phyloP scores from a whole-genome alignment of 768 basidiomycete species.

The Trametes coccinea region DNA sequence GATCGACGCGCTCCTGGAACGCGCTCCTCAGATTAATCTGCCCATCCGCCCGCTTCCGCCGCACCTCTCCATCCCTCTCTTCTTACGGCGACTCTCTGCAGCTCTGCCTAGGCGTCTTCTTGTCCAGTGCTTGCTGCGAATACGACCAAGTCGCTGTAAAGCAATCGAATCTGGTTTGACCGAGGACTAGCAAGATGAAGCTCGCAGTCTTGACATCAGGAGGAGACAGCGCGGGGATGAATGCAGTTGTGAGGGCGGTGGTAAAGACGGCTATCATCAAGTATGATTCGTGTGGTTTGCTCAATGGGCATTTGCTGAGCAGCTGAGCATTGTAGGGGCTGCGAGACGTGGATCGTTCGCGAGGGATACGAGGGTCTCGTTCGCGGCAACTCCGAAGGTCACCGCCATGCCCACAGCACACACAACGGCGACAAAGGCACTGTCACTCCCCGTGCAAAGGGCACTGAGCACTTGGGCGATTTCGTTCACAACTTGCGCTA shows the following conservation, averaged over 20 bases:
- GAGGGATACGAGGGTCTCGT: slow-evolving; percentile 99
- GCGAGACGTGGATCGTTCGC: slow-evolving; percentile 93
- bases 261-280: slow-evolving; percentile 91
- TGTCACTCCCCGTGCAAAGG: slow-evolving; percentile 26
- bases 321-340: slow-evolving; percentile 61
- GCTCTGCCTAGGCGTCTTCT: not conserved
- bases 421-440: slow-evolving; percentile 24
- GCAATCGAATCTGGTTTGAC: not conserved
- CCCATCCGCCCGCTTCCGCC: slow-evolving; percentile 2
- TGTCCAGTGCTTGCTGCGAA: not conserved
- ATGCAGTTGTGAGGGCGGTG: slow-evolving; percentile 89
- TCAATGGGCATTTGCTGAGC: not conserved
- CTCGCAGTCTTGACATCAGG: slow-evolving; percentile 94
- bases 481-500: slow-evolving; percentile 78
- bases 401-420: slow-evolving; percentile 19
- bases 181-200: slow-evolving; percentile 55
- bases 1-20: slow-evolving; percentile 8
- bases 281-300: slow-evolving; percentile 43
- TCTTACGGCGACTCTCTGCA: too few relatives aligned
- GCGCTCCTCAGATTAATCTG: not conserved
- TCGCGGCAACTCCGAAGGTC: slow-evolving; percentile 69
- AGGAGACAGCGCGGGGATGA: slow-evolving; percentile 98
- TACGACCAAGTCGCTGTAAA: too few relatives aligned
- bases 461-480: slow-evolving; percentile 27
- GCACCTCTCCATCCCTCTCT: not conserved